Evolutionary conservation across 192 early-diverging fungal genomes (phyloP).

Genomic region (Coemansia nantahalensis): DNA sequence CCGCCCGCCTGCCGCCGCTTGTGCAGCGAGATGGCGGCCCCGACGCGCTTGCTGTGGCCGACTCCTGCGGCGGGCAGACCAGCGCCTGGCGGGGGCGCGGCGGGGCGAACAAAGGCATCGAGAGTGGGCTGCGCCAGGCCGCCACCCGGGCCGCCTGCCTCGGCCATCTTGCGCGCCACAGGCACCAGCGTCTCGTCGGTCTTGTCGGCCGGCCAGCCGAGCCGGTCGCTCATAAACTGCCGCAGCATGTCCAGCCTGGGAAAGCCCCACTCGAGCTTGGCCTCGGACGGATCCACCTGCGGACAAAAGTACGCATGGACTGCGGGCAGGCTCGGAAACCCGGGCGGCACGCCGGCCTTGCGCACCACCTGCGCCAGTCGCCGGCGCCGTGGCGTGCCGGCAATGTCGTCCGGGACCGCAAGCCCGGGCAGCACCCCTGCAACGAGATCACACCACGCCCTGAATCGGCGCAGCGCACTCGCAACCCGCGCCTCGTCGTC

Average conservation of each 20-base stretch:
- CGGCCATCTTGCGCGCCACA: constrained; percentile 42
- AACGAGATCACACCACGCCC: constrained; percentile 41
- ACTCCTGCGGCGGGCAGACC: constrained; percentile 2
- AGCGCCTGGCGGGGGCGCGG: background rate
- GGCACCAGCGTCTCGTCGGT: constrained; percentile 50
- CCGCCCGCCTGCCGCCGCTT: constrained; percentile 7
- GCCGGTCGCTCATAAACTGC: constrained; percentile 46
- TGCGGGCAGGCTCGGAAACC: constrained; percentile 80
- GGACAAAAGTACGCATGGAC: constrained; percentile 79
- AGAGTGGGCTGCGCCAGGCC: constrained; percentile 23
- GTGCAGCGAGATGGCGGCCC: constrained; percentile 38
- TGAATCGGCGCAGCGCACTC: constrained; percentile 23
- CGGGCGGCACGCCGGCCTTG: constrained; percentile 64
- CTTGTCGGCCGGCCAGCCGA: constrained; percentile 44
- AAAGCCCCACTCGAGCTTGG: constrained; percentile 40
- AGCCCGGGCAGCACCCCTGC: constrained; percentile 50
- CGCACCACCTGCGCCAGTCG: constrained; percentile 60
- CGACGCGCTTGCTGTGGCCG: constrained; percentile 40
- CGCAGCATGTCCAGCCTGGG: constrained; percentile 53
- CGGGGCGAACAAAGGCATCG: constrained; percentile 10
- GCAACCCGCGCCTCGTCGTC: constrained; percentile 28
- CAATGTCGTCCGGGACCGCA: constrained; percentile 32
- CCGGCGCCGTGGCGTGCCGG: constrained; percentile 18
- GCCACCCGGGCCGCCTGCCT: background rate
- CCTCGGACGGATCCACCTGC: constrained; percentile 51